These are phyloP conservation scores for Kappamyces sp. DNA, from an alignment of 192 early-diverging fungal genomes.

Conservation along the genomic window DNA sequence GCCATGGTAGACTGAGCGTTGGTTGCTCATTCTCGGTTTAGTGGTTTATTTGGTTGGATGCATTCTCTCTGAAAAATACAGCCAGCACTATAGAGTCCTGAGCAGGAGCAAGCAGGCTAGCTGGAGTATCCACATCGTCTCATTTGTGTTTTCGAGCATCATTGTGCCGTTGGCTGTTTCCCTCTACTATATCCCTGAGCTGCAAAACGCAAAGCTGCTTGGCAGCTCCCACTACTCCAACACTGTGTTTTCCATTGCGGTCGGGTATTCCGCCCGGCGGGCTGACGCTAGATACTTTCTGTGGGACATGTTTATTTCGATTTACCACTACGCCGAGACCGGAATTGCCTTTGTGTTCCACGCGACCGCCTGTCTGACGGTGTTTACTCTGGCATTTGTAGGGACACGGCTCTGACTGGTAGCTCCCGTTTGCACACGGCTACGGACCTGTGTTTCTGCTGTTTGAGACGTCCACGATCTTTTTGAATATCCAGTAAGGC, in stretches of 20 bases:
- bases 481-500: conserved; percentile 70
- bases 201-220: conserved; percentile 65
- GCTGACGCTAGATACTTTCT: conserved; percentile 46
- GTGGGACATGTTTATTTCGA: conserved; percentile 75
- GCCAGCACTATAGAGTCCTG: not conserved
- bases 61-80: conserved; percentile 1
- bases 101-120: conserved; percentile 1
- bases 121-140: conserved; percentile 66
- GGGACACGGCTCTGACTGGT: not conserved
- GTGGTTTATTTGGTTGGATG: conserved; percentile 2
- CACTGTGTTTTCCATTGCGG: conserved; percentile 72
- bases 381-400: conserved; percentile 65
- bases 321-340: conserved; percentile 61
- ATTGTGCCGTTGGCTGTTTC: conserved; percentile 59
- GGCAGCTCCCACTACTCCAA: conserved; percentile 66
- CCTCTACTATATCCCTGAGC: conserved; percentile 55
- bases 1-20: not conserved
- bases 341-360: conserved; percentile 81
- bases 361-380: conserved; percentile 67
- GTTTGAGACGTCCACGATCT: conserved; percentile 84
- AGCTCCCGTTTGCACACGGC: conserved; percentile 73
- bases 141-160: conserved; percentile 62
- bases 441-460: conserved; percentile 83
- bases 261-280: conserved; percentile 48
- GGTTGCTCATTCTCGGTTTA: too few relatives aligned